Evolutionary conservation across 331 rosid genomes (phyloP).

Genomic region (Quercus tomentella): DNA sequence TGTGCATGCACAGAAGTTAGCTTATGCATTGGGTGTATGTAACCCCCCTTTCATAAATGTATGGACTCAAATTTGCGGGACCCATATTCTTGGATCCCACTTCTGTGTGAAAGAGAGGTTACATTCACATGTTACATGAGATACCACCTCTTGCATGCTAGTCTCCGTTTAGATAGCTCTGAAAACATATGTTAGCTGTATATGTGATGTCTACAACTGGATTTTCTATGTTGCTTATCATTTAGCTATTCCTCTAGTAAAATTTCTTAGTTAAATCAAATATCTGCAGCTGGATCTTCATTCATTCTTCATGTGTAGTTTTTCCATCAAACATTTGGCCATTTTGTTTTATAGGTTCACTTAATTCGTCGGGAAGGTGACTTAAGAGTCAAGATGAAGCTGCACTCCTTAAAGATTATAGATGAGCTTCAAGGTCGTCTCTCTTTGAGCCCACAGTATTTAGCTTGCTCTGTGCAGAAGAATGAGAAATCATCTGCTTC

Average conservation of each 20-base stretch:
- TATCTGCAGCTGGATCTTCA: neutral
- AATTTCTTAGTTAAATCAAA: neutral
- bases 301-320: neutral
- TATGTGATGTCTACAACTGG: neutral
- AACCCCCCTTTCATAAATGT: no score
- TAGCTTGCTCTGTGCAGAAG: constrained; percentile 80
- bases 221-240: neutral
- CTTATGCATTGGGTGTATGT: no score
- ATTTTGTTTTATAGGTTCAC: constrained; percentile 57
- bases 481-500: constrained; percentile 42
- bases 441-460: constrained; percentile 57
- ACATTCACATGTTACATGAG: no score
- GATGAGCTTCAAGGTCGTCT: constrained; percentile 87
- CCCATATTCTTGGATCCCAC: no score
- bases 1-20: no score
- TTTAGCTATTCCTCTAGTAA: neutral
- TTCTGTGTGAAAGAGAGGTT: no score
- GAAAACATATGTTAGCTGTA: neutral
- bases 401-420: constrained; percentile 83
- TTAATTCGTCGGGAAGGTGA: constrained; percentile 57
- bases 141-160: no score
- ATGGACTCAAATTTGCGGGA: no score
- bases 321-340: neutral
- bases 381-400: constrained; percentile 66
- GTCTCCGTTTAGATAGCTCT: neutral